Evolutionary conservation across 768 basidiomycete genomes (phyloP), one percentile per base, ranked within the genome.

Genomic region (Xanthoconium stramineum): DNA sequence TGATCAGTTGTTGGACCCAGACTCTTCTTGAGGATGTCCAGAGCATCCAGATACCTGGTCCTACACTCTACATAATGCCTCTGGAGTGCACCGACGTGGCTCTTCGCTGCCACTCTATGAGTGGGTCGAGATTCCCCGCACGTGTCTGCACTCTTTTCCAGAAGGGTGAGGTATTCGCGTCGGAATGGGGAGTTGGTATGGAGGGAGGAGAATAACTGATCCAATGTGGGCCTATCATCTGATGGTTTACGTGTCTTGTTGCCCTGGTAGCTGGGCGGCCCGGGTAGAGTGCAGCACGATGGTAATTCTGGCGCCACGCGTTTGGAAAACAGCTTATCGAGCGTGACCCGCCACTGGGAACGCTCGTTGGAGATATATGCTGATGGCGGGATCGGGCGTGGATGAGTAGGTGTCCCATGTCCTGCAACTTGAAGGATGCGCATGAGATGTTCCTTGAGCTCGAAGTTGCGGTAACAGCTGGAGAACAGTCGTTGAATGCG

Each of bases 391-490:
- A 11, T 5, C 3, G 6, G 12, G 2, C 2, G 5, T 24, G 33
- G 20, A 42, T 17, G 5, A 13, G 33, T 13, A 35, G 15, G 28
- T 38, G 5, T 10, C 24, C 50, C 36, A 55, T 47, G 8, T 32
- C 52, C 11, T 3, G 2, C 32, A 51, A 54, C 40, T 17, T n/a
- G n/a, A n/a, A n/a, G n/a, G n/a, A 46, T 11, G 11, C 17, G 30
- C 9, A 33, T 9, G 5, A 64, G 46, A 20, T 57, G 50, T 36
- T 45, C 19, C 29, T 50, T 56, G 37, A 61, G 38, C 6, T 20
- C 3, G 20, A 7, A 33, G 28, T 65, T 65, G 28, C 47, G 54
- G 37, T 46, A 50, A 43, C 59, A 59, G 47, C 63, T 65, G 2
- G 38, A 19, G 30, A 63, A 66, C 30, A 63, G 10, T 19, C 1